phyloP scores from a whole-genome alignment of 768 basidiomycete species.

The Crassisporium funariophilum region DNA sequence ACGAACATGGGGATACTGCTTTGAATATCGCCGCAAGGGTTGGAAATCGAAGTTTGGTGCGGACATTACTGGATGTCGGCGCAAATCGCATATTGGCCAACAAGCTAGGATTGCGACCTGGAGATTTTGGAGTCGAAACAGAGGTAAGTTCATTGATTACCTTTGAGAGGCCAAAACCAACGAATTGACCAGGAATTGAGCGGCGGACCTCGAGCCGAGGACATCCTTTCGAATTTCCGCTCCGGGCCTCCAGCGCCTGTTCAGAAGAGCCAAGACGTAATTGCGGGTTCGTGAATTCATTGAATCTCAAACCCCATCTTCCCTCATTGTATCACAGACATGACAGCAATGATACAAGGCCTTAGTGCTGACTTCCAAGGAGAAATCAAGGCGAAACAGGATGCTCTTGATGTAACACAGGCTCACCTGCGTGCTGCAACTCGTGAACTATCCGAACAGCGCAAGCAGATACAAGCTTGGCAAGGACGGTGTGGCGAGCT shows the following conservation, averaged over 20 bases:
- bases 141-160: conserved; percentile 57
- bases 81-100: conserved; percentile 89
- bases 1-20: conserved; percentile 94
- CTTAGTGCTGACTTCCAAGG: conserved; percentile 77
- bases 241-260: conserved; percentile 75
- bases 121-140: conserved; percentile 92
- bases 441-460: conserved; percentile 86
- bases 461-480: conserved; percentile 80
- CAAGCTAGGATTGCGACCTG: conserved; percentile 90
- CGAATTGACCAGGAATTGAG: conserved; percentile 57
- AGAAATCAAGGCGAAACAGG: conserved; percentile 87
- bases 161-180: background rate
- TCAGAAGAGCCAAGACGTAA: conserved; percentile 87
- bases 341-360: conserved; percentile 81
- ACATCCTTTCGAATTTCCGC: conserved; percentile 74
- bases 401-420: conserved; percentile 84
- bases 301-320: background rate
- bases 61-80: conserved; percentile 86
- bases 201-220: conserved; percentile 73
- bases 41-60: conserved; percentile 85
- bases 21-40: conserved; percentile 94
- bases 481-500: conserved; percentile 74
- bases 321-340: conserved; percentile 48
- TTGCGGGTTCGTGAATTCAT: conserved; percentile 53
- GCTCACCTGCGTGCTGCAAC: conserved; percentile 88